Conservation (phyloP, 805 yeast species). For the Naumovozyma baii region DNA sequence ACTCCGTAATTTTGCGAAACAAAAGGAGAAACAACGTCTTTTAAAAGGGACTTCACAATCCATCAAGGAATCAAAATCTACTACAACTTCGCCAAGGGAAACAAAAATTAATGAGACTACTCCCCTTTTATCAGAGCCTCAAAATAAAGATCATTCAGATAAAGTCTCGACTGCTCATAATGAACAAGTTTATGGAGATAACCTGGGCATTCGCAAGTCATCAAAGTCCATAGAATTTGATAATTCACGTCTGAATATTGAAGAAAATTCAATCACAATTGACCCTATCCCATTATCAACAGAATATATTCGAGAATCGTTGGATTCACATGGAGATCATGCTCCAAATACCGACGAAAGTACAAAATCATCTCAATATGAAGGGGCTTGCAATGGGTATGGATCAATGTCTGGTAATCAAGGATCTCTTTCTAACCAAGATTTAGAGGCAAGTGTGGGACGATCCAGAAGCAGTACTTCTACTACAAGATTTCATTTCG, state of each 20-base stretch:
- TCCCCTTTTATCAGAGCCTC: too few relatives aligned
- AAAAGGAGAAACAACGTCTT: conserved; percentile 1
- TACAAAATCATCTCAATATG: background rate
- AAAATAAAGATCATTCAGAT: too few relatives aligned
- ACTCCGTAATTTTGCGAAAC: conserved; percentile 8
- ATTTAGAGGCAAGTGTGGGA: too few relatives aligned
- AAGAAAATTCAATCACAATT: background rate
- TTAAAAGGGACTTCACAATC: too few relatives aligned
- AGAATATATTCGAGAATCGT: background rate
- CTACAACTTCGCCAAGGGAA: too few relatives aligned
- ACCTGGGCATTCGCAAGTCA: background rate
- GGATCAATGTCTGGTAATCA: background rate
- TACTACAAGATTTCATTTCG: too few relatives aligned
- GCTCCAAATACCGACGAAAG: background rate
- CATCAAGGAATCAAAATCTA: too few relatives aligned
- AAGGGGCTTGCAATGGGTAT: background rate
- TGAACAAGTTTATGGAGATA: too few relatives aligned
- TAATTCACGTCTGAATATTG: background rate
- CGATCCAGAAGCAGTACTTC: too few relatives aligned
- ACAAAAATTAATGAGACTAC: too few relatives aligned
- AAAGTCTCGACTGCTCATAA: too few relatives aligned
- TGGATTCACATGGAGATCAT: background rate
- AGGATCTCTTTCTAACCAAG: too few relatives aligned
- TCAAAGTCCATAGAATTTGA: background rate
- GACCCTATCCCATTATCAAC: background rate